Base-by-base conservation (phyloP, 257 asterid species). In the Solanum bulbocastanum region DNA sequence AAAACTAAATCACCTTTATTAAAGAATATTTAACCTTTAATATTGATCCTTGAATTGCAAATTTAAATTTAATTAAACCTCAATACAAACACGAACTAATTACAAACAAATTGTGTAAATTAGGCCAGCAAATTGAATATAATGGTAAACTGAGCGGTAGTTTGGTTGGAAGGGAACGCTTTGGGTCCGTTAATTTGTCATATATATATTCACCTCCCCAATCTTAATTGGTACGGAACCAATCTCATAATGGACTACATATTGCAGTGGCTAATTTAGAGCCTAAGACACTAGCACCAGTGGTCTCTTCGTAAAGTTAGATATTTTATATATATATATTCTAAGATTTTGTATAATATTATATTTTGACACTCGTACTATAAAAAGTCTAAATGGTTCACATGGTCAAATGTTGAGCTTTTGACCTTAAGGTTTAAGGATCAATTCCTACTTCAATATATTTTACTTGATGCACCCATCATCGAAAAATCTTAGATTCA, bases 111-210 rank as follows among this genome's bases (percentile, higher is more conserved):
- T 76, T n/a, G 84, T n/a, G 60, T 13, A 40, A 78, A 78, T 42
- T 78, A 78, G 84, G 58, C 6, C 30, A 40, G 11, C 14, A 40
- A 68, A 15, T 30, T 30, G 39, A 69, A 11, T 30, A 8, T 60
- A 60, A 60, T 22, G 14, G 66, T 58, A n/a, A 25, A 65, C n/a
- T 22, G 60, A 68, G 84, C 42, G 85, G 60, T 89, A 89, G 46
- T 71, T 71, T 22, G 91, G 92, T 92, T 69, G 91, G 92, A 83
- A 88, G 89, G 92, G 76, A 15, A 89, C 93, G 87, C 66, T 3
- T 15, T 42, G 88, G 92, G 68, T 71, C 83, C 32, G 25, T 40
- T 6, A n/a, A 2, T 78, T 42, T 78, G 76, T 44, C 52, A 44
- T 44, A 14, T 44, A 44, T 27, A 13, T 13, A 68, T 27, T 49